Percentiles rank a stretch among this genome's conserved stretches.
Conservation (phyloP, 108 stramenopile species). For the Cyclotella cryptica region DNA sequence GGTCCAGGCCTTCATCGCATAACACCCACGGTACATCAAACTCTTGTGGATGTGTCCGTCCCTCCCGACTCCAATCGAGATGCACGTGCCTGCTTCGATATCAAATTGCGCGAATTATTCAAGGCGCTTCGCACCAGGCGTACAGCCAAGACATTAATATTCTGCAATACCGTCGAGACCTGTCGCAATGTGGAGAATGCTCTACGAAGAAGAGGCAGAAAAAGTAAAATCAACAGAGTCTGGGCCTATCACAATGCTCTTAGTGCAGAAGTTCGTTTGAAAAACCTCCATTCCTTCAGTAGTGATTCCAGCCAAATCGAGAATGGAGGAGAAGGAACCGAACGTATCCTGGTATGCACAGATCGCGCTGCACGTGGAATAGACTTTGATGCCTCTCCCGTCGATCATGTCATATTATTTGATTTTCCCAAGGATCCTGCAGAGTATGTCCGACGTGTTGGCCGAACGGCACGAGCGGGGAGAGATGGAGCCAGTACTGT, state of each 20-base stretch:
- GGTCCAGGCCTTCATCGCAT: constrained; percentile 95
- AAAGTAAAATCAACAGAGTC: constrained; percentile 44
- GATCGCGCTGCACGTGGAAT: constrained; percentile 96
- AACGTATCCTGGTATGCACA: constrained; percentile 89
- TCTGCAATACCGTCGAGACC: constrained; percentile 96
- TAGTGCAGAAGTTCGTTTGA: constrained; percentile 67
- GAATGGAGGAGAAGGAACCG: constrained; percentile 17
- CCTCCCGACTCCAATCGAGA: constrained; percentile 68
- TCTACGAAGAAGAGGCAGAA: constrained; percentile 82
- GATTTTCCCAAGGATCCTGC: constrained; percentile 96
- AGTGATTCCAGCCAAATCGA: constrained; percentile 27
- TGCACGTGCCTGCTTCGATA: constrained; percentile 72
- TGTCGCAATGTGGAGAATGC: constrained; percentile 94
- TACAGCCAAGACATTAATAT: constrained; percentile 89
- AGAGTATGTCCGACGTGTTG: constrained; percentile 93
- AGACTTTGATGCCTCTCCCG: constrained; percentile 73
- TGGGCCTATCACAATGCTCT: constrained; percentile 92
- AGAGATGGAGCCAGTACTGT: constrained; percentile 86
- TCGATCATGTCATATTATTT: constrained; percentile 94
- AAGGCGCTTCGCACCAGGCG: constrained; percentile 72
- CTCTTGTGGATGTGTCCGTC: constrained; percentile 89
- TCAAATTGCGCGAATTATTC: constrained; percentile 87
- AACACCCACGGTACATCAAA: constrained; percentile 73
- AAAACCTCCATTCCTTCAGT: constrained; percentile 68
- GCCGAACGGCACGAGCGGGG: constrained; percentile 94